Evolutionary conservation across 2,329 filamentous ascomycete species (phyloP).

Genomic region (Emmonsiellopsis sp.): DNA sequence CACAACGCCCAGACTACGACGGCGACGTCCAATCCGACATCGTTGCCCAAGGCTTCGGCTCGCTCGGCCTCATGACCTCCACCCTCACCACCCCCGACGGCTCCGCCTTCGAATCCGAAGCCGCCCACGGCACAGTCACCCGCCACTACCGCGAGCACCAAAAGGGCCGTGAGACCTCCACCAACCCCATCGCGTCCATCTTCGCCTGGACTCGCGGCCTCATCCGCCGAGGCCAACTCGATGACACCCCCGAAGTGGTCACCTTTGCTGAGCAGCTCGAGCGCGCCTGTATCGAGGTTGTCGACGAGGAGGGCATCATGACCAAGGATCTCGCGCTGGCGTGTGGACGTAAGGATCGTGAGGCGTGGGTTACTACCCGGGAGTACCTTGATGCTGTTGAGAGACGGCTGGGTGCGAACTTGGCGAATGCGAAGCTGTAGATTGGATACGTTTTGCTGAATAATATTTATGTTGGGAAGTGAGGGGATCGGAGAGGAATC

Average conservation of each 20-base stretch:
- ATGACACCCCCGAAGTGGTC: slow-evolving; percentile 84
- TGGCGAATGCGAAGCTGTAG: slow-evolving; percentile 31
- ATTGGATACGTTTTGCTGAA: background rate
- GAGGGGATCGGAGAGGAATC: no score
- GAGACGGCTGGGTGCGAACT: slow-evolving; percentile 69
- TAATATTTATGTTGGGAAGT: no score
- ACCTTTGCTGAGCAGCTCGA: slow-evolving; percentile 87
- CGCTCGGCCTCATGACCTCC: slow-evolving; percentile 95
- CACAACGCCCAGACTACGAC: slow-evolving; percentile 68
- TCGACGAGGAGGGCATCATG: slow-evolving; percentile 92
- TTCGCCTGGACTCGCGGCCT: slow-evolving; percentile 98
- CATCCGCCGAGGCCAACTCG: slow-evolving; percentile 83
- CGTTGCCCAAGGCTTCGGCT: slow-evolving; percentile 95
- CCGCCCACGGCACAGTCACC: slow-evolving; percentile 95
- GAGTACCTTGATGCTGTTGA: slow-evolving; percentile 93
- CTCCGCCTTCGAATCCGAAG: slow-evolving; percentile 95
- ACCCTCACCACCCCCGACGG: slow-evolving; percentile 94
- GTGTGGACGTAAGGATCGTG: slow-evolving; percentile 75
- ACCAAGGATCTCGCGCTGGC: slow-evolving; percentile 98
- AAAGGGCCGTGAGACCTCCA: slow-evolving; percentile 93
- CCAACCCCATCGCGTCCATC: slow-evolving; percentile 97
- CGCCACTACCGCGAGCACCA: slow-evolving; percentile 98
- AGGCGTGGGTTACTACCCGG: slow-evolving; percentile 81
- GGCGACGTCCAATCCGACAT: slow-evolving; percentile 98
- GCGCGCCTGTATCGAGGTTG: slow-evolving; percentile 86